Conservation (phyloP, 306 rosid genomes). For the Trifolium subterraneum region DNA sequence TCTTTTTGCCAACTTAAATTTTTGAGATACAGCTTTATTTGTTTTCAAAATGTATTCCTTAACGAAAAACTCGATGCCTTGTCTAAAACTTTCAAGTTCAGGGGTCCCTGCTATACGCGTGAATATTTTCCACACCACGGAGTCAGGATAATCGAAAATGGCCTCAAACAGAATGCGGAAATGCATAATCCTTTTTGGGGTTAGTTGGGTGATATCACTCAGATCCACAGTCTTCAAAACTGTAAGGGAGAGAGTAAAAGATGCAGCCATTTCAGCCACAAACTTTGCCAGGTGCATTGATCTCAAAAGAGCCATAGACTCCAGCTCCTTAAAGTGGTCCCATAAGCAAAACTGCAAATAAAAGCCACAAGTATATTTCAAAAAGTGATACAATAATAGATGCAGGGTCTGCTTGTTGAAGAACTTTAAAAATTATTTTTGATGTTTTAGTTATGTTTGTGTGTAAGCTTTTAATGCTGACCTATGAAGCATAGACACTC, state of each 20-base stretch:
- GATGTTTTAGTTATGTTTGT: too few relatives aligned
- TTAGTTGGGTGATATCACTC: slow-evolving; percentile 61
- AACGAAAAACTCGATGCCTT: slow-evolving; percentile 71
- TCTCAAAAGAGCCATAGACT: slow-evolving; percentile 70
- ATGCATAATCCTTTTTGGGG: slow-evolving; percentile 81
- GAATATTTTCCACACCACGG: slow-evolving; percentile 74
- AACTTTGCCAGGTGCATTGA: slow-evolving; percentile 88
- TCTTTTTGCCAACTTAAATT: slow-evolving; percentile 72
- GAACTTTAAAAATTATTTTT: too few relatives aligned
- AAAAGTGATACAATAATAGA: too few relatives aligned
- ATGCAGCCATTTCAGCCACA: slow-evolving; percentile 79
- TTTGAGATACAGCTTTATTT: slow-evolving; percentile 50
- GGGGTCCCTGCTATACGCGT: slow-evolving; percentile 75
- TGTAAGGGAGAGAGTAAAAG: slow-evolving; percentile 79
- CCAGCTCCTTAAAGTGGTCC: slow-evolving; percentile 89
- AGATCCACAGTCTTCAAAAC: slow-evolving; percentile 76
- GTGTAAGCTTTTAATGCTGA: too few relatives aligned
- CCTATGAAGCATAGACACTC: too few relatives aligned
- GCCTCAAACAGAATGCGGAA: slow-evolving; percentile 85
- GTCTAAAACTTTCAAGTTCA: slow-evolving; percentile 75
- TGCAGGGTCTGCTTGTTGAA: too few relatives aligned
- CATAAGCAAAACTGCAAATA: slow-evolving; percentile 80
- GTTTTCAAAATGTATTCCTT: slow-evolving; percentile 69
- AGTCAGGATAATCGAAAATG: slow-evolving; percentile 67
- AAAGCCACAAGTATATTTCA: background rate